Percentiles rank a stretch among this genome's conserved stretches.
These are phyloP conservation scores for Metschnikowia bowlesiae DNA, from an alignment of 805 yeast species.

Conservation along the genomic window DNA sequence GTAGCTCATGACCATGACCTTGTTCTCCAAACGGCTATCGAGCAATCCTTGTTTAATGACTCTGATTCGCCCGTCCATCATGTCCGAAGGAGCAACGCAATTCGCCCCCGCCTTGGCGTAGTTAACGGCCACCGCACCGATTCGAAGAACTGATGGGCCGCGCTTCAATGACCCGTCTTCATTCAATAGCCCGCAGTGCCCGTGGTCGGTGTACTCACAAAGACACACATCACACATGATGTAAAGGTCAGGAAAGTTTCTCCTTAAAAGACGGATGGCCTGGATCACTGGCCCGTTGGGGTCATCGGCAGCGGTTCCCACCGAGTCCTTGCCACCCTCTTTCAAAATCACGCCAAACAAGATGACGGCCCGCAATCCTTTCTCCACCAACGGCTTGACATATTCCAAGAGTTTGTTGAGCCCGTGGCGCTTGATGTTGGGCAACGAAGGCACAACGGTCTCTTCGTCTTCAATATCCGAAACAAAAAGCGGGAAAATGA, in stretches of 20 bases:
- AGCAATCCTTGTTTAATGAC: slow-evolving; percentile 86
- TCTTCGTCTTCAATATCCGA: slow-evolving; percentile 81
- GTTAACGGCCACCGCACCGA: slow-evolving; percentile 92
- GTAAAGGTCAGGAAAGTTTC: slow-evolving; percentile 74
- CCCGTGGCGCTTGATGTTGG: slow-evolving; percentile 86
- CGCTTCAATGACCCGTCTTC: slow-evolving; percentile 86
- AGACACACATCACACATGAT: slow-evolving; percentile 93
- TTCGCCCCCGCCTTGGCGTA: slow-evolving; percentile 96
- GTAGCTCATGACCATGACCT: slow-evolving; percentile 85
- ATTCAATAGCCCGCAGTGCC: slow-evolving; percentile 92
- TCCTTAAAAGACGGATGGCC: slow-evolving; percentile 62
- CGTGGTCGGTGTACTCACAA: slow-evolving; percentile 95
- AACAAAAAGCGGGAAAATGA: slow-evolving; percentile 87
- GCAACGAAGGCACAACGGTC: slow-evolving; percentile 67
- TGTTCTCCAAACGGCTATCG: slow-evolving; percentile 77
- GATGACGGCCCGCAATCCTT: slow-evolving; percentile 83
- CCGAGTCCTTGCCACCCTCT: slow-evolving; percentile 69
- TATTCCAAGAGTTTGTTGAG: slow-evolving; percentile 71
- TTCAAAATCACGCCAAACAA: slow-evolving; percentile 87
- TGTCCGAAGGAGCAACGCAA: slow-evolving; percentile 94
- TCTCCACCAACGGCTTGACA: slow-evolving; percentile 61
- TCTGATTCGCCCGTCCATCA: slow-evolving; percentile 91
- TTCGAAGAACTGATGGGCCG: slow-evolving; percentile 66
- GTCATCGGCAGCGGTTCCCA: slow-evolving; percentile 90
- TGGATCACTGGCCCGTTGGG: slow-evolving; percentile 92